Percentiles rank a stretch among this genome's conserved stretches.
Conservation (phyloP, 1,284 basidiomycete genomes). For the Caloboletus inedulis region DNA sequence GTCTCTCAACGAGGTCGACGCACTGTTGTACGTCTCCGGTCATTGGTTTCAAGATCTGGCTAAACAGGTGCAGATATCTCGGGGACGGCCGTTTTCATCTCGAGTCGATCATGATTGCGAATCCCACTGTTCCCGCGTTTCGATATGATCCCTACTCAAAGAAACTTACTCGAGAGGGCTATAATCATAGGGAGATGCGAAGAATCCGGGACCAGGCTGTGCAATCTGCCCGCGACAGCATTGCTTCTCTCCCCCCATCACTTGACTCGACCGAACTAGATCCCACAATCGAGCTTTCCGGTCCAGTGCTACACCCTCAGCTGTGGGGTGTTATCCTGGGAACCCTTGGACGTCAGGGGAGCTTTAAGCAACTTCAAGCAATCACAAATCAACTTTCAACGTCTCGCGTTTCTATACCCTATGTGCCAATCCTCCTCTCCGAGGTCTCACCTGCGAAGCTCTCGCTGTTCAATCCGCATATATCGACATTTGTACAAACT, state of each 20-base stretch:
- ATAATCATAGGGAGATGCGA: constrained; percentile 90
- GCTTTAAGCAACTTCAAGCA: constrained; percentile 85
- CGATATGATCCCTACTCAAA: constrained; percentile 99
- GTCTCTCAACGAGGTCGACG: constrained; percentile 75
- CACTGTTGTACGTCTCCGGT: constrained; percentile 65
- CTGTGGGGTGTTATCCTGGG: constrained; percentile 95
- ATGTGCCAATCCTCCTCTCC: constrained; percentile 89
- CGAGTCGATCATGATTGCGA: constrained; percentile 99
- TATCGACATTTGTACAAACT: constrained; percentile 92
- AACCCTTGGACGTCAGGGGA: constrained; percentile 94
- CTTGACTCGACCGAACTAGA: constrained; percentile 2
- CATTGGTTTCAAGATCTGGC: constrained; percentile 4
- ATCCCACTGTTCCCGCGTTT: constrained; percentile 94
- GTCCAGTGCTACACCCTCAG: constrained; percentile 3
- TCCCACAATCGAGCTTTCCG: neutral
- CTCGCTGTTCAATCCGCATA: constrained; percentile 74
- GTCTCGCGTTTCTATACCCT: constrained; percentile 59
- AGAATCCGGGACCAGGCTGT: constrained; percentile 75
- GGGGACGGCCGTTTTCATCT: constrained; percentile 98
- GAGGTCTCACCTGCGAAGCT: constrained; percentile 96
- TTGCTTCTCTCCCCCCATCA: constrained; percentile 36
- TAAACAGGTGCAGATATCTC: constrained; percentile 69
- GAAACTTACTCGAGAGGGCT: constrained; percentile 90
- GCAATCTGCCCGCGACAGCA: constrained; percentile 63
- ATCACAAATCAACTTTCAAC: constrained; percentile 66